These are phyloP conservation scores for Phycomyces nitens DNA, from an alignment of 192 early-diverging fungal species.

Conservation along the genomic window DNA sequence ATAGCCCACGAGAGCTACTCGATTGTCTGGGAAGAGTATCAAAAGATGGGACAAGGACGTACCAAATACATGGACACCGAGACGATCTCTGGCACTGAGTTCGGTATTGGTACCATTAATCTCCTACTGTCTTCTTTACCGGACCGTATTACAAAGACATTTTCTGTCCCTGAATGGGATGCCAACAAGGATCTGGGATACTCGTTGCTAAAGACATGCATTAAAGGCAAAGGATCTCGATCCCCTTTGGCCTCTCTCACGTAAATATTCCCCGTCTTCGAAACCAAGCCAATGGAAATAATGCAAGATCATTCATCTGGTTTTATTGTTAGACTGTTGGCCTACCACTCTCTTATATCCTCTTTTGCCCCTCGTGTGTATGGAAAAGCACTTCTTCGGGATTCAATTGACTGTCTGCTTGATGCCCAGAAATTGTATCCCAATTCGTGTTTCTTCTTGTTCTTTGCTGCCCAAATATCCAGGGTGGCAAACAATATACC, in stretches of 20 bases:
- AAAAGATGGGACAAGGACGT: slow-evolving; percentile 44
- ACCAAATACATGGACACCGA: slow-evolving; percentile 44
- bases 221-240: slow-evolving; percentile 43
- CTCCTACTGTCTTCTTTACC: slow-evolving; percentile 48
- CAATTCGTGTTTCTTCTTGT: slow-evolving; percentile 49
- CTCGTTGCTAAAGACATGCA: slow-evolving; percentile 40
- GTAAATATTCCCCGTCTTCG: slow-evolving; percentile 23
- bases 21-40: slow-evolving; percentile 47
- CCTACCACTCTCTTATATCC: slow-evolving; percentile 23
- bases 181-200: slow-evolving; percentile 49
- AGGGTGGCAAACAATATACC: slow-evolving; percentile 31
- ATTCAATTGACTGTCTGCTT: slow-evolving; percentile 15
- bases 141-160: slow-evolving; percentile 39
- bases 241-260: slow-evolving; percentile 49
- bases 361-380: slow-evolving; percentile 26
- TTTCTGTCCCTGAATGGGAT: slow-evolving; percentile 47
- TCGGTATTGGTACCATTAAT: slow-evolving; percentile 42
- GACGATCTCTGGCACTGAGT: slow-evolving; percentile 47
- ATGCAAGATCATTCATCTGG: neutral
- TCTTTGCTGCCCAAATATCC: slow-evolving; percentile 41
- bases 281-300: neutral
- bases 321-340: slow-evolving; percentile 21
- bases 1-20: slow-evolving; percentile 49
- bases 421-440: slow-evolving; percentile 23
- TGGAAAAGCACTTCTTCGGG: slow-evolving; percentile 9